These are phyloP conservation scores for Penicillium verrucosum DNA, from an alignment of 2,329 filamentous ascomycete genomes.

Conservation along the genomic window DNA sequence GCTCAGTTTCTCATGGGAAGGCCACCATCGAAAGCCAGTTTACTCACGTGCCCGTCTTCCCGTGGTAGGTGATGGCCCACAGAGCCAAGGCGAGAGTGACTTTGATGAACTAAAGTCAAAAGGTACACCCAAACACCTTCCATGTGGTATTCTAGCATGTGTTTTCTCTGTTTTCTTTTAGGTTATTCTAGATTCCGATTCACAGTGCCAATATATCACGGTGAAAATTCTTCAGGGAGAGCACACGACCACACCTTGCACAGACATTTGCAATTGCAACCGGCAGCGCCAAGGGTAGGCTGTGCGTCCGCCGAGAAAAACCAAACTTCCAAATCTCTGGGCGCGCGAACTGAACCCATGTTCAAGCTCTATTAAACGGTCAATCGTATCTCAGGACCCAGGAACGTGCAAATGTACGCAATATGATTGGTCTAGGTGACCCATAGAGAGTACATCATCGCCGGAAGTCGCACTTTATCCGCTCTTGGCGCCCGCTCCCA, in stretches of 20 bases:
- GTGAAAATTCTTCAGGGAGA: neutral
- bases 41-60: neutral
- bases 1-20: constrained; percentile 4
- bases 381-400: constrained; percentile 2
- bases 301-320: constrained; percentile 2
- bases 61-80: neutral
- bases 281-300: constrained; percentile 4
- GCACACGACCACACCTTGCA: neutral
- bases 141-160: neutral
- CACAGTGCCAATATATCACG: neutral
- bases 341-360: neutral
- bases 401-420: neutral
- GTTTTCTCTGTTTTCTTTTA: constrained; percentile 3
- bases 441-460: neutral
- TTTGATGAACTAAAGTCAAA: constrained; percentile 1
- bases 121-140: neutral
- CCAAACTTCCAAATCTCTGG: constrained; percentile 7
- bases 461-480: constrained; percentile 2
- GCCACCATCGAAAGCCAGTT: neutral
- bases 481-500: constrained; percentile 10
- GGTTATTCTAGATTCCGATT: constrained; percentile 21
- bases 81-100: neutral
- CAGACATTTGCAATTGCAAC: neutral
- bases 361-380: neutral
- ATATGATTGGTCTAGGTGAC: neutral